These are phyloP conservation scores for Colletotrichum spinosum DNA, from an alignment of 2,329 filamentous ascomycete genomes.

Conservation along the genomic window DNA sequence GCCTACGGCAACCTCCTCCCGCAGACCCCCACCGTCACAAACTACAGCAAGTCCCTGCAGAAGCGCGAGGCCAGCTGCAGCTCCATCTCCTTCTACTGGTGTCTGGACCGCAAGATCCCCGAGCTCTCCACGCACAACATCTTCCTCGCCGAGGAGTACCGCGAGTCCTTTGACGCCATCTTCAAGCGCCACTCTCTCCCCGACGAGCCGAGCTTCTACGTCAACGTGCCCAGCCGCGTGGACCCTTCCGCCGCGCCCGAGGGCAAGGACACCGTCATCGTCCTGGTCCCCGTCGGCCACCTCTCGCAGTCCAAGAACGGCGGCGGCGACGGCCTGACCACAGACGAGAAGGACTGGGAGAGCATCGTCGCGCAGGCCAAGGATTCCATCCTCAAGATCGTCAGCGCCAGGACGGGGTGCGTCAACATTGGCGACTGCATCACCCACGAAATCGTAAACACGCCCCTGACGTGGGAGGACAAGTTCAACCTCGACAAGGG, in stretches of 20 bases:
- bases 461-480: conserved; percentile 72
- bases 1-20: conserved; percentile 79
- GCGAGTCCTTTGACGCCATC: conserved; percentile 79
- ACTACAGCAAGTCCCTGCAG: conserved; percentile 52
- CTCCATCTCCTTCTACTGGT: conserved; percentile 84
- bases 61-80: conserved; percentile 73
- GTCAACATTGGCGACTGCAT: conserved; percentile 60
- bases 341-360: conserved; percentile 68
- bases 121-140: conserved; percentile 80
- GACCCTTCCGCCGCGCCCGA: conserved; percentile 75
- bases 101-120: conserved; percentile 68
- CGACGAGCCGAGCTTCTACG: conserved; percentile 77
- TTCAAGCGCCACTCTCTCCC: conserved; percentile 78
- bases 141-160: conserved; percentile 80
- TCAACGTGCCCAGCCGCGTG: conserved; percentile 79
- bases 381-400: conserved; percentile 69
- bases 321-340: conserved; percentile 44
- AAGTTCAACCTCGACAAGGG: conserved; percentile 82
- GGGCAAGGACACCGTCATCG: conserved; percentile 74
- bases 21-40: conserved; percentile 43
- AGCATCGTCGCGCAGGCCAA: conserved; percentile 70
- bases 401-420: conserved; percentile 70
- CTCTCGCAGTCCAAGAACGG: conserved; percentile 61
- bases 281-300: conserved; percentile 79
- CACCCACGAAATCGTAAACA: conserved; percentile 73